These are phyloP conservation scores for Didymosphaeria variabile DNA, from an alignment of 2,329 filamentous ascomycete genomes.

Conservation along the genomic window DNA sequence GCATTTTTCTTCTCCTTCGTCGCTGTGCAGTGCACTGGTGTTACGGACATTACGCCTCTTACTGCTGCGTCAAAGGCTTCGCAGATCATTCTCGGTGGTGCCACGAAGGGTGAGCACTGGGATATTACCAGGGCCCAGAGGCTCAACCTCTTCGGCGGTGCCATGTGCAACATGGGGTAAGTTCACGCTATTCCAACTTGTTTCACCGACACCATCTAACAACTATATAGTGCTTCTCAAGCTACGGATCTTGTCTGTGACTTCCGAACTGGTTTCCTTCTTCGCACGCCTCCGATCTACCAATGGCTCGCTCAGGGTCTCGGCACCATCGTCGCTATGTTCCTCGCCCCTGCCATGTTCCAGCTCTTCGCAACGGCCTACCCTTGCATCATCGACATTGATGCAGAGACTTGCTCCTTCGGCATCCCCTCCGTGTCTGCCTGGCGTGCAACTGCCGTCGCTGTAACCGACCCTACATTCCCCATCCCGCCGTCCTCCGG, in stretches of 20 bases:
- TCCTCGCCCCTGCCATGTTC: conserved; percentile 73
- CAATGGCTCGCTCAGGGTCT: conserved; percentile 73
- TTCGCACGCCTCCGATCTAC: conserved; percentile 69
- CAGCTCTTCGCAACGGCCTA: conserved; percentile 74
- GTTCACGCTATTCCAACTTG: conserved; percentile 11
- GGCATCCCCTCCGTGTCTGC: conserved; percentile 69
- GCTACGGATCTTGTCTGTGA: conserved; percentile 62
- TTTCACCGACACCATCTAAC: background rate
- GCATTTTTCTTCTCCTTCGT: conserved; percentile 70
- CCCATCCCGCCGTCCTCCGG: conserved; percentile 64
- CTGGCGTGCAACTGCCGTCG: conserved; percentile 71
- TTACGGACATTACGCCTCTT: conserved; percentile 69
- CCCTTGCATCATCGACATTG: conserved; percentile 68
- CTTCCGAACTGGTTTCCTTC: conserved; percentile 73
- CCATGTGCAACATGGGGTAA: conserved; percentile 48
- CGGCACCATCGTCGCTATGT: conserved; percentile 70
- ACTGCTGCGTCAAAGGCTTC: conserved; percentile 74
- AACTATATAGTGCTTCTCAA: conserved; percentile 42
- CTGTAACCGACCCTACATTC: conserved; percentile 66
- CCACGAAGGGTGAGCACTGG: conserved; percentile 65
- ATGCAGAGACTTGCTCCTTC: conserved; percentile 65
- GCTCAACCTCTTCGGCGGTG: conserved; percentile 72
- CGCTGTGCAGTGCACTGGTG: conserved; percentile 67
- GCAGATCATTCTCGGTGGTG: conserved; percentile 73
- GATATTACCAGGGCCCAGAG: conserved; percentile 63